Evolutionary conservation across 2,329 filamentous ascomycete genomes (phyloP), one percentile per base, ranked within the genome.

Genomic region (Neonectria ditissima): DNA sequence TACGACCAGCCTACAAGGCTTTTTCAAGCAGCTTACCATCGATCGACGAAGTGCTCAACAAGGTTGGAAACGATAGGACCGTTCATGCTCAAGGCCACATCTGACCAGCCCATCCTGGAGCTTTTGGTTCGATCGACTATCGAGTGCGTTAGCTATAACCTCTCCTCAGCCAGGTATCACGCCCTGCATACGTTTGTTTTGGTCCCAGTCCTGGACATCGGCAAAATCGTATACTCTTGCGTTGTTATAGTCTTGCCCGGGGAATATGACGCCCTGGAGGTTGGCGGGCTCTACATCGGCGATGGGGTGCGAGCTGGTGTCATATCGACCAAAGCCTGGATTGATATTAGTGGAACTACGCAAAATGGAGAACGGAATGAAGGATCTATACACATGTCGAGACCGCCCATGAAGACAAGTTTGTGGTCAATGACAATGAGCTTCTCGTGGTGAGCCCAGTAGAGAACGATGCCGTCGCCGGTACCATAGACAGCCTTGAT

Each of bases 401-500:
- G 82, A 20, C 94, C 94, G 52, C 93, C 94, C 94, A 97, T 97
- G 75, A 97, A 97, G 2, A 91, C 93, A 59, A 90, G 83, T 10
- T 84, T 83, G n/a, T 90, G 88, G 76, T 97, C 94, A 16, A 97
- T 81, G 2, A 97, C 76, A 69, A 92, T 93, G 1, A 97, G 86
- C 79, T 97, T 97, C 80, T 97, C 94, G 71, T 97, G 94, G 72
- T 97, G 94, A 3, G 93, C 93, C 94, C 94, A 97, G 79, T 93
- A 97, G 1, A 97, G 81, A 11, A 97, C 91, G 1, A 94, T 88
- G 69, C 92, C 93, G 32, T 94, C 92, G 34, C 88, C 88, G 53
- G 92, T 90, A 57, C 94, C 94, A 74, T 97, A 97, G 1, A 97
- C 79, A 1, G 90, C 88, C 75, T 93, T 92, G 52, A 97, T 75